Base-by-base conservation (phyloP, 148 eudicot species). In the Rhododendron williamsianum region DNA sequence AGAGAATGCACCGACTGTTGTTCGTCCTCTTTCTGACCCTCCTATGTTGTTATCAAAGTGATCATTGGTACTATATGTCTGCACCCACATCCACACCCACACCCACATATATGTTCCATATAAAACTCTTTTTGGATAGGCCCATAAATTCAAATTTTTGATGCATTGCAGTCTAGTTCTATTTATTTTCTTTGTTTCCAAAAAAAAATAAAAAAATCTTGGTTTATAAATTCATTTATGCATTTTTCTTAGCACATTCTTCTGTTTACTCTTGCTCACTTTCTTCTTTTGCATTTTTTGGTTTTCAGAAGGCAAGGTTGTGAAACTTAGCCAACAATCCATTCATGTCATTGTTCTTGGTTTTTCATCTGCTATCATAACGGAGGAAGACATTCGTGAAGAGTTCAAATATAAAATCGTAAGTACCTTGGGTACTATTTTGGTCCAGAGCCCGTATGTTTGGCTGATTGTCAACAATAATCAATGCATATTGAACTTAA, bases 321-420 rank as follows among this genome's bases (percentile, higher is more conserved):
- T 97, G 80, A 95, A 95, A 87, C 82, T 94, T 85, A 84, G 94
- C 49, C 88, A 89, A 36, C 95, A 95, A 51, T 93, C 98, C 6
- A 92, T 97, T 54, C 98, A 97, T 88, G 87, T 93, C 35, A 89
- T 97, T 71, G 91, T 95, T 88, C 98, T 95, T 85, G 98, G 99
- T 74, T 97, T 97, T 92, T 92, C 98, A 72, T 93, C 98, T 83
- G 96, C 96, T 38, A 85, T 90, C 67, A 93, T 97, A 51, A 89
- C 89, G 33, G 89, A 92, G 65, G 96, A 95, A 86, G 92, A 97
- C 81, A 93, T 97, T 25, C 94, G 95, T 25, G 92, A 94, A 67
- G 98, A 97, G 35, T 95, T 95, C 78, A 90, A 73, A 85, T 91
- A 86, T 79, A 92, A 91, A 90, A 54, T 89, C 86, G 98, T 96